A percentile compares a stretch with the other conserved stretches of the same genome.
These are phyloP conservation scores for Colletotrichum eremochloae DNA, from an alignment of 2,329 filamentous ascomycete genomes.

Conservation along the genomic window DNA sequence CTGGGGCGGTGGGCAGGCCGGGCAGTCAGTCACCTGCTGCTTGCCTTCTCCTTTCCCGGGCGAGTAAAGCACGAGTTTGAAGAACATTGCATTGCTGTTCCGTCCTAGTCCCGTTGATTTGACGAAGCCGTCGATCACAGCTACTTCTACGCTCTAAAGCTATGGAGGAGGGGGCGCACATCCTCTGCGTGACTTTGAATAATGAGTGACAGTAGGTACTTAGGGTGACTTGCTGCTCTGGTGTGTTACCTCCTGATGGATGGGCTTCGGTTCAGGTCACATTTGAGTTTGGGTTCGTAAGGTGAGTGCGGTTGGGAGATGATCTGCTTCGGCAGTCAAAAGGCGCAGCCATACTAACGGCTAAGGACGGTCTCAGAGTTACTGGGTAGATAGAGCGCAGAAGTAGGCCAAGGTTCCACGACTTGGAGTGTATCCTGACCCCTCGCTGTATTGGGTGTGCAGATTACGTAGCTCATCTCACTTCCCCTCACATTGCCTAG, in stretches of 20 bases:
- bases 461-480: not conserved
- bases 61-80: not conserved
- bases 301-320: not conserved
- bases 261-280: not conserved
- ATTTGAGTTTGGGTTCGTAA: not conserved
- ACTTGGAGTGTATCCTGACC: not conserved
- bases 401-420: not conserved
- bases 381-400: not conserved
- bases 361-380: not conserved
- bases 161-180: not conserved
- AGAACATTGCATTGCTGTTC: not conserved
- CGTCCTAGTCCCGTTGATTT: not conserved
- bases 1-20: not conserved
- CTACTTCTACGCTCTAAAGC: not conserved
- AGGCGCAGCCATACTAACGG: not conserved
- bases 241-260: not conserved
- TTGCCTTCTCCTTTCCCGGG: not conserved
- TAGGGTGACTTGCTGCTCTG: too few species aligned
- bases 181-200: not conserved
- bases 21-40: conserved; percentile 4
- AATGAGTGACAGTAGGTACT: not conserved
- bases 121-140: not conserved
- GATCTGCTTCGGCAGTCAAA: not conserved
- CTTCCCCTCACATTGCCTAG: not conserved
- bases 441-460: not conserved